phyloP scores from a whole-genome alignment of 2,329 filamentous ascomycete species.

The Diaporthe caulivora region DNA sequence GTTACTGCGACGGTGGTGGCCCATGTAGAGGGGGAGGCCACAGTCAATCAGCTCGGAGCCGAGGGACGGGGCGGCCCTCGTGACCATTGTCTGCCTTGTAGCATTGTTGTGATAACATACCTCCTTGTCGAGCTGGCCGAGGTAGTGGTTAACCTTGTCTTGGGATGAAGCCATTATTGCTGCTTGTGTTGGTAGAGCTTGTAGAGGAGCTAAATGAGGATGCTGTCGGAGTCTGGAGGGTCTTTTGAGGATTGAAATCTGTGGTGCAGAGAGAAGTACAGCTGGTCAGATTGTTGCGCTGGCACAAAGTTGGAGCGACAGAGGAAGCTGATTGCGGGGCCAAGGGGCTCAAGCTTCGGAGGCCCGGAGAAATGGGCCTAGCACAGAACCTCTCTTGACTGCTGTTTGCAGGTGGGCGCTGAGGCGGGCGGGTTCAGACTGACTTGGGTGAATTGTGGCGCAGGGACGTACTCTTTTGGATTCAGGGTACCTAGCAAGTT shows the following conservation, averaged over 20 bases:
- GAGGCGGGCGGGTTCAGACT: not conserved
- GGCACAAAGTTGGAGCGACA: slow-evolving; percentile 30
- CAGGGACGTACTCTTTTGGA: not conserved
- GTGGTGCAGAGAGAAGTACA: slow-evolving; percentile 33
- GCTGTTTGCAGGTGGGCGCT: slow-evolving; percentile 11
- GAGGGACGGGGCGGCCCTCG: slow-evolving; percentile 25
- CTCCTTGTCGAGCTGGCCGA: slow-evolving; percentile 86
- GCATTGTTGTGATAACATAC: slow-evolving; percentile 58
- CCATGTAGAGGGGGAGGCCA: not conserved
- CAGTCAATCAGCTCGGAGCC: slow-evolving; percentile 13
- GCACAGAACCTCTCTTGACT: not conserved
- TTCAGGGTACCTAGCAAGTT: not conserved
- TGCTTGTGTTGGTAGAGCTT: slow-evolving; percentile 37
- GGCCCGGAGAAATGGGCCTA: slow-evolving; percentile 25
- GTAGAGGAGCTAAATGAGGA: slow-evolving; percentile 39
- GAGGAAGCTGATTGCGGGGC: slow-evolving; percentile 37
- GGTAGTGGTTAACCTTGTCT: slow-evolving; percentile 81
- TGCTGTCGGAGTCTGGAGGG: slow-evolving; percentile 36
- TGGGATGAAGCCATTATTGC: slow-evolving; percentile 78
- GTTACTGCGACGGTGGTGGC: not conserved
- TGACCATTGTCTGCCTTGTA: slow-evolving; percentile 14
- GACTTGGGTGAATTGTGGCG: not conserved
- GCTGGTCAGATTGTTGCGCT: slow-evolving; percentile 35
- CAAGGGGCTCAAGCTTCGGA: slow-evolving; percentile 33
- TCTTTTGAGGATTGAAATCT: slow-evolving; percentile 28